Evolutionary conservation across 73 alveolate genomes (phyloP).

Genomic region (Effrenium voratum): DNA sequence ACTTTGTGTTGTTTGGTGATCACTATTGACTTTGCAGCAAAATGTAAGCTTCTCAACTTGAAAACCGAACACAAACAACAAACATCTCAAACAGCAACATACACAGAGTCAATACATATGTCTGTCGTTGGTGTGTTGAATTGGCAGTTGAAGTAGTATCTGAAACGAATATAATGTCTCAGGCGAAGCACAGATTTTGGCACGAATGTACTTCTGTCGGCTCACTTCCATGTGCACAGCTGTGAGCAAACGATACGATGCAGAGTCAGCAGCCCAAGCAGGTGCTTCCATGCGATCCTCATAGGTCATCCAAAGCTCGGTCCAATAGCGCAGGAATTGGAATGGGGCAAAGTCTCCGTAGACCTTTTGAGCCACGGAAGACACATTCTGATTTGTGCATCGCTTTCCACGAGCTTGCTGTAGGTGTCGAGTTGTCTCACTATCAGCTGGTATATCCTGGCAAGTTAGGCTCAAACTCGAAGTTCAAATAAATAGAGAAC

Average conservation of each 20-base stretch:
- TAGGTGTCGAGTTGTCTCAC: slow-evolving; percentile 6
- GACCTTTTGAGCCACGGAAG: neutral
- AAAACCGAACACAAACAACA: too few relatives aligned
- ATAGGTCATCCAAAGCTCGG: slow-evolving; percentile 5
- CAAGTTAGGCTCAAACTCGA: neutral
- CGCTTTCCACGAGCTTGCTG: slow-evolving; percentile 14
- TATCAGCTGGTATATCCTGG: slow-evolving; percentile 14
- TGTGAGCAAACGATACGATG: neutral
- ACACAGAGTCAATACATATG: too few relatives aligned
- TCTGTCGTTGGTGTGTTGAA: too few relatives aligned
- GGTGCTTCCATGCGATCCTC: neutral
- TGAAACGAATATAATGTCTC: too few relatives aligned
- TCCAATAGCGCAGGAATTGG: slow-evolving; percentile 25
- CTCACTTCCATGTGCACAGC: slow-evolving; percentile 7
- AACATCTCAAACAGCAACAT: too few relatives aligned
- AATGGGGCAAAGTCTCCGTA: neutral
- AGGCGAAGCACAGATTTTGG: too few relatives aligned
- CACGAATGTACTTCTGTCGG: neutral
- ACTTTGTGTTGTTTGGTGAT: too few relatives aligned
- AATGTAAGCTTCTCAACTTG: too few relatives aligned
- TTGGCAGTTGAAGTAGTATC: too few relatives aligned
- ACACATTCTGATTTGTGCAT: neutral
- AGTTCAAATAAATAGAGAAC: neutral
- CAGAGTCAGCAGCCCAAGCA: neutral
- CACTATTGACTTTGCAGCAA: too few relatives aligned